A percentile compares a stretch with the other conserved stretches of the same genome.
phyloP scores from a whole-genome alignment of 2,329 filamentous ascomycete species.

The Aspergillus brunneoviolaceus region DNA sequence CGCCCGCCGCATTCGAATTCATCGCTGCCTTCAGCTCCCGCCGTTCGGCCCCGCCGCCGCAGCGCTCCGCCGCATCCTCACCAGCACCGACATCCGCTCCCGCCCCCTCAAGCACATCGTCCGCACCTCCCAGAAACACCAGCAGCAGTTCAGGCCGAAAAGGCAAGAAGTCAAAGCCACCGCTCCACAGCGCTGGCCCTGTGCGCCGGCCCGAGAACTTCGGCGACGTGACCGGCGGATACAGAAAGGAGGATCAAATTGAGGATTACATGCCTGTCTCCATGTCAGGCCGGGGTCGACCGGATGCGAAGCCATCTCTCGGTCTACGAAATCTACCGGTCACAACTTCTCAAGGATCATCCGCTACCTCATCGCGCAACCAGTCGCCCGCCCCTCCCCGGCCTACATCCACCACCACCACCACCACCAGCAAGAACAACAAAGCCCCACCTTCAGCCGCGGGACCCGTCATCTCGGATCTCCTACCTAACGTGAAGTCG shows the following conservation, averaged over 20 bases:
- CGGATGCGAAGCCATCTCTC: conserved; percentile 15
- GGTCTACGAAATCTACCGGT: conserved; percentile 36
- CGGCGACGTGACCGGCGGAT: conserved; percentile 66
- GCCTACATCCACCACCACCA: conserved; percentile 36
- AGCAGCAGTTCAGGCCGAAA: conserved; percentile 18
- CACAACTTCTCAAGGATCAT: conserved; percentile 39
- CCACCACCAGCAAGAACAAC: background rate
- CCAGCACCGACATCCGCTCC: conserved; percentile 31
- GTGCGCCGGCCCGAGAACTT: conserved; percentile 64
- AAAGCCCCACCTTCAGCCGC: conserved; percentile 62
- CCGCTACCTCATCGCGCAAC: conserved; percentile 48
- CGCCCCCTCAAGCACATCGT: conserved; percentile 17
- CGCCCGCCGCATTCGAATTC: conserved; percentile 70
- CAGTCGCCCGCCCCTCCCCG: conserved; percentile 37
- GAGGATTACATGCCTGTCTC: conserved; percentile 69
- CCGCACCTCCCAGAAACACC: conserved; percentile 1
- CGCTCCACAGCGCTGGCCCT: conserved; percentile 61
- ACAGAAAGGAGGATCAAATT: conserved; percentile 69
- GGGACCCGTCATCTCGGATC: conserved; percentile 80
- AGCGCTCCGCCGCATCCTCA: background rate
- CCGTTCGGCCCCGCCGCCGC: conserved; percentile 31
- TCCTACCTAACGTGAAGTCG: conserved; percentile 57
- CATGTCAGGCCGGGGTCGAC: conserved; percentile 32
- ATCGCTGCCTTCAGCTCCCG: conserved; percentile 73
- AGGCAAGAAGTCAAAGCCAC: conserved; percentile 59